Evolutionary conservation across 2,329 filamentous ascomycete genomes (phyloP).

Genomic region (Pseudogymnoascus sp.): DNA sequence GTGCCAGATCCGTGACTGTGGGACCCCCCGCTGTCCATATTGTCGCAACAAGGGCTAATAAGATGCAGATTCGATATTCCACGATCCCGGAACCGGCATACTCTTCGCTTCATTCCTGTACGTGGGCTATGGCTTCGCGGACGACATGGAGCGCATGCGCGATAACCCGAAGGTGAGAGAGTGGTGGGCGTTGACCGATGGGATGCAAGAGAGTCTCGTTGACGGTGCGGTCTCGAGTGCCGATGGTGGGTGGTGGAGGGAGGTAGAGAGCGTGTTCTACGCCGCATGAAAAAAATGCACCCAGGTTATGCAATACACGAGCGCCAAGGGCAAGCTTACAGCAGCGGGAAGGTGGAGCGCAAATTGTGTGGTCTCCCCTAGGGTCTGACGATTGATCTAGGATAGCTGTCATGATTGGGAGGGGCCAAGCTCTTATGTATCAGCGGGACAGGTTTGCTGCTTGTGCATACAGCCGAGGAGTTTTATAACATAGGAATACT

Average conservation of each 20-base stretch:
- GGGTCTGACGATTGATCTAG: background rate
- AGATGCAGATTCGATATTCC: conserved; percentile 59
- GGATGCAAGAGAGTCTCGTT: conserved; percentile 59
- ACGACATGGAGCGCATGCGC: conserved; percentile 68
- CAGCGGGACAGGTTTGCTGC: background rate
- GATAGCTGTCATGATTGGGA: background rate
- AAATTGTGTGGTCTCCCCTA: background rate
- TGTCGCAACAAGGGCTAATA: background rate
- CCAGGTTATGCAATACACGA: background rate
- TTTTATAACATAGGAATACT: background rate
- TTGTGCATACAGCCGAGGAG: background rate
- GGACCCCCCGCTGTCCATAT: background rate
- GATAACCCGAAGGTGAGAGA: conserved; percentile 63
- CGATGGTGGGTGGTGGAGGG: conserved; percentile 59
- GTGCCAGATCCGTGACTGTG: conserved; percentile 67
- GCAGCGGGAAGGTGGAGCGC: background rate
- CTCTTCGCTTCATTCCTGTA: conserved; percentile 75
- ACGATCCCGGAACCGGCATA: conserved; percentile 52
- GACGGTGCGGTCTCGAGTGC: conserved; percentile 50
- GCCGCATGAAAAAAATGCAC: conserved; percentile 32
- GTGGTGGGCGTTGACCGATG: conserved; percentile 77
- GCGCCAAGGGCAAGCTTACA: background rate
- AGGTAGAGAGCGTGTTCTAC: conserved; percentile 62
- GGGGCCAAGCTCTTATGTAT: background rate
- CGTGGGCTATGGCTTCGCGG: conserved; percentile 61